Base-by-base conservation (phyloP, 257 asterid genomes). In the Solanum medicagineum region DNA sequence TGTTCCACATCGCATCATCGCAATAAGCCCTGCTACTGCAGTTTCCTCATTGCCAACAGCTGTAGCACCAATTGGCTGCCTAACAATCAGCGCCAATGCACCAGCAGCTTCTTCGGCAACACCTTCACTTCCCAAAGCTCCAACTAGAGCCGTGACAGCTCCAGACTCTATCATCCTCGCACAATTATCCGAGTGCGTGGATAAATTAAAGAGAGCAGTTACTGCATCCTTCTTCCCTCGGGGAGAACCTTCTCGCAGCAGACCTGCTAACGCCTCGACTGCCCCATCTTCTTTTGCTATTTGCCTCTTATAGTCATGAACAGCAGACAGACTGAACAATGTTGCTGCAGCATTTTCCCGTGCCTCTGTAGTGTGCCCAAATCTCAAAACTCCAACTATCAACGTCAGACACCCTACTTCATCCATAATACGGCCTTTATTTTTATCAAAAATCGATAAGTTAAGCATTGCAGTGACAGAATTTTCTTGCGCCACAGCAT, bases 271-370 rank as follows among this genome's bases (percentile, higher is more conserved):
- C 69, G 98, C 94, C 89, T 91, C 95, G 1, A 93, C 91, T 4
- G 96, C 95, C n/a, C 99, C 97, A 4, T 91, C 91, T 89, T 94
- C 97, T 32, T 74, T 86, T 1, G 95, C 97, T 63, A 96, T 96
- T 57, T 85, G 89, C 84, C 90, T 96, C 87, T 96, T 96, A 65
- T 95, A 91, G 45, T 93, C 92, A n/a, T 96, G 98, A 88, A 94
- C 94, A 4, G 98, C 97, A 6, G 99, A 96, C 69, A 96, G 98
- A 49, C 99, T 96, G 92, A 96, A 96, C 74, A 96, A 65, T 0
- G 98, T 96, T 1, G 99, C 99, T 8, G 99, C 99, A 11, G 99
- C 97, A 54, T 96, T 96, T 89, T 96, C 99, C 86, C 93, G 90
- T 7, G 98, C 95, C 87, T 96, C 99, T 0, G 93, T 92, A 5